phyloP scores from a whole-genome alignment of 2,329 filamentous ascomycete genomes.

The Exophiala bonariae region DNA sequence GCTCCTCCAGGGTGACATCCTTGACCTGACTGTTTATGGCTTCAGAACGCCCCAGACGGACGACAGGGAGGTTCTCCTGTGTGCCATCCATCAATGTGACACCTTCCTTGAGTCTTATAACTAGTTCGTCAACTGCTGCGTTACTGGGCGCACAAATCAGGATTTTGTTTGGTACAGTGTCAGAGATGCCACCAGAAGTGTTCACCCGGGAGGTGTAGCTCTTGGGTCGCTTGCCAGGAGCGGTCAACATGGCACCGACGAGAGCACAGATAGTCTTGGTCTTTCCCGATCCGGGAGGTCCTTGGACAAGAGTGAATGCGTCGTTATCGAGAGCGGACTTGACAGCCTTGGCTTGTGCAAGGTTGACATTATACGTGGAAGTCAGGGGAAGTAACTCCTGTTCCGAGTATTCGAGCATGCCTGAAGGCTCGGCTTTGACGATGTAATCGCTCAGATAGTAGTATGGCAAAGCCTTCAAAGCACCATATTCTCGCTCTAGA shows the following conservation, averaged over 20 bases:
- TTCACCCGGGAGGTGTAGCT: conserved; percentile 49
- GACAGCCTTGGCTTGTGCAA: conserved; percentile 86
- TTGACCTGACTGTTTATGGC: conserved; percentile 86
- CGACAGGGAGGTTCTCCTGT: conserved; percentile 75
- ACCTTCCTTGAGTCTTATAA: conserved; percentile 85
- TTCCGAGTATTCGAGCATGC: conserved; percentile 77
- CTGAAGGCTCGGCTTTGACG: conserved; percentile 82
- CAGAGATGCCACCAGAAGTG: conserved; percentile 20
- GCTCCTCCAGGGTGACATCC: conserved; percentile 89
- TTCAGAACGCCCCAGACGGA: conserved; percentile 87
- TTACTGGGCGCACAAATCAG: conserved; percentile 98
- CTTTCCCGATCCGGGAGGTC: conserved; percentile 93
- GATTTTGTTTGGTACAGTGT: conserved; percentile 69
- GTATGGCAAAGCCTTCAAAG: conserved; percentile 85
- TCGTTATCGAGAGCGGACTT: conserved; percentile 92
- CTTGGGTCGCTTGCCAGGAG: conserved; percentile 51
- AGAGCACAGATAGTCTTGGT: conserved; percentile 98
- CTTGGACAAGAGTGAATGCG: conserved; percentile 94
- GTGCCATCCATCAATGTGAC: conserved; percentile 75
- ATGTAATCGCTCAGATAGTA: conserved; percentile 96
- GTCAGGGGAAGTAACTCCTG: conserved; percentile 69
- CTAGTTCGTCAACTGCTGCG: conserved; percentile 92
- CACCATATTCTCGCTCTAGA: conserved; percentile 92
- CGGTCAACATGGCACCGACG: conserved; percentile 80
- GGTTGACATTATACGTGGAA: conserved; percentile 79